Evolutionary conservation across 2,329 filamentous ascomycete genomes (phyloP).

Genomic region (Colletotrichum neosansevieriae): DNA sequence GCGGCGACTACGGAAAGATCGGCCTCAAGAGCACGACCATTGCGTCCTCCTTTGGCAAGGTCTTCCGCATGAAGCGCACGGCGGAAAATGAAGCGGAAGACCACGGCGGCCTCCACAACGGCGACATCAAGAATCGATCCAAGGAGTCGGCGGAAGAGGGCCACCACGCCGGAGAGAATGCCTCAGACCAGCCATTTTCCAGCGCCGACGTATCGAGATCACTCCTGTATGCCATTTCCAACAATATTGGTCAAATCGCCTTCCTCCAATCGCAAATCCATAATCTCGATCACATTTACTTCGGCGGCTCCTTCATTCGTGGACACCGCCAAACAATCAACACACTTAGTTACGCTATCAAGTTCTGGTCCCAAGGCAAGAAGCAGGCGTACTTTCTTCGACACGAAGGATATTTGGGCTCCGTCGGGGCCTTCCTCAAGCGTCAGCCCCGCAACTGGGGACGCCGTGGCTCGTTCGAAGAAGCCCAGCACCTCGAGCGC

Average conservation of each 20-base stretch:
- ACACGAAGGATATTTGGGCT: slow-evolving; percentile 94
- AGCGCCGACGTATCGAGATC: slow-evolving; percentile 90
- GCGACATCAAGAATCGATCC: slow-evolving; percentile 54
- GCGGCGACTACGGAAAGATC: slow-evolving; percentile 94
- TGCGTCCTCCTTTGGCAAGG: slow-evolving; percentile 95
- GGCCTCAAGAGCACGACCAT: slow-evolving; percentile 96
- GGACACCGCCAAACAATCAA: slow-evolving; percentile 98
- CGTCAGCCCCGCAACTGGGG: slow-evolving; percentile 93
- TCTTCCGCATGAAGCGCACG: slow-evolving; percentile 90
- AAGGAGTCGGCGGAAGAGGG: slow-evolving; percentile 1
- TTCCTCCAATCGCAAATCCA: slow-evolving; percentile 98
- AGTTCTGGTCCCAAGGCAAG: slow-evolving; percentile 94
- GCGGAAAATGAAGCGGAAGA: slow-evolving; percentile 85
- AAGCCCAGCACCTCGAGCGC: slow-evolving; percentile 43
- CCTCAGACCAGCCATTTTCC: slow-evolving; percentile 67
- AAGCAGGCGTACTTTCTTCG: slow-evolving; percentile 97
- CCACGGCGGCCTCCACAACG: slow-evolving; percentile 67
- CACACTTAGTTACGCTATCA: slow-evolving; percentile 94
- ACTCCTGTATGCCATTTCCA: slow-evolving; percentile 93
- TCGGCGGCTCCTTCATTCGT: slow-evolving; percentile 95
- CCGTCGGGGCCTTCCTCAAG: slow-evolving; percentile 94
- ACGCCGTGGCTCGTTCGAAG: slow-evolving; percentile 81
- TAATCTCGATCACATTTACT: slow-evolving; percentile 92
- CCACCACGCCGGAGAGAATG: slow-evolving; percentile 43
- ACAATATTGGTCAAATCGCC: slow-evolving; percentile 98